Base-by-base conservation (phyloP, 169 alveolate species). In the Ichthyophthirius multifiliis region DNA sequence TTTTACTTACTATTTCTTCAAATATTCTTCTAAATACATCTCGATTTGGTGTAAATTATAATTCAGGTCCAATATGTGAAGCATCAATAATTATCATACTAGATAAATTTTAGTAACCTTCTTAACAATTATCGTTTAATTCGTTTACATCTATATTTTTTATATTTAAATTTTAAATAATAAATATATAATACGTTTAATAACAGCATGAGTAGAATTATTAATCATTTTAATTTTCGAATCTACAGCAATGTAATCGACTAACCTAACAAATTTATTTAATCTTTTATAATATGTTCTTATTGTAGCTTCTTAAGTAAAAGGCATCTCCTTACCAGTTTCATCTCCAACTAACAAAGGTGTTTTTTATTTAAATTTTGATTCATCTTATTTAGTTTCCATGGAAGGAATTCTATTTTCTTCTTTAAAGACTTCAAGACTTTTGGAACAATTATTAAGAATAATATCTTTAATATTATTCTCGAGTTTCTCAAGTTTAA, bases 261-360 rank as follows among this genome's bases (percentile, higher is more conserved):
- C 87, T 48, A 93, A 91, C 46, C 97, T 90, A 2, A 97, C 92
- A 83, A 94, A 97, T 71, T 94, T 93, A 23, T 93, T 88, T 45
- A 97, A 89, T 82, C 95, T 92, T 76, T 95, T 88, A 88, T 96
- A 97, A 84, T 97, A 97, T 7, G 98, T 95, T 71, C 98, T 86
- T 15, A 95, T 92, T 10, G 98, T 97, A 9, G 98, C 99, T 74
- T 95, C 98, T 82, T 95, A 96, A 3, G 98, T 95, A 86, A 93
- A 96, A 13, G 96, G 96, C 91, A 92, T 95, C 46, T 78, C 81
- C 65, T 89, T 88, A n/a, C 90, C 91, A 34, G 91, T 76, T 48
- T 84, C 88, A 82, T 92, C 95, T 6, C 94, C 94, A 13, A 88
- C 90, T 9, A 89, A 67, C 63, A 92, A 85, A 39, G 94, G 94